Evolutionary conservation across 257 asterid genomes (phyloP).

Genomic region (Voacanga thouarsii): DNA sequence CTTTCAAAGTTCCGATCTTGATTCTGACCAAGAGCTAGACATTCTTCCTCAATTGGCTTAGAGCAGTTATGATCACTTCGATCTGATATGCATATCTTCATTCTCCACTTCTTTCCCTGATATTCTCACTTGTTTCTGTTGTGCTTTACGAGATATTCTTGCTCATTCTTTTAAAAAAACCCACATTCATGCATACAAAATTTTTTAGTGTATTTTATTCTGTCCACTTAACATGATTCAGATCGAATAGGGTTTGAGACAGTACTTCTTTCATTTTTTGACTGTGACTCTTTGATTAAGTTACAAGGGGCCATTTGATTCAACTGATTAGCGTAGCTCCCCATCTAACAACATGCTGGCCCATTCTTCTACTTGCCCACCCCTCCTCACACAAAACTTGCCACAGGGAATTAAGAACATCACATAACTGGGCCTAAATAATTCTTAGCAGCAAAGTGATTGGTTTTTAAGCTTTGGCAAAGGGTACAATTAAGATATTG

Average conservation of each 20-base stretch:
- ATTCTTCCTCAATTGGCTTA: neutral
- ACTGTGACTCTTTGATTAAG: neutral
- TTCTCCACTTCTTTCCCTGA: neutral
- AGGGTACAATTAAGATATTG: neutral
- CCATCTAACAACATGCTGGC: neutral
- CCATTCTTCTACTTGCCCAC: neutral
- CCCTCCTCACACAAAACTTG: neutral
- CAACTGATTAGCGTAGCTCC: neutral
- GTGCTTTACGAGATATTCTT: neutral
- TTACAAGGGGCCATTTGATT: neutral
- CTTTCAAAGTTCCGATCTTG: neutral
- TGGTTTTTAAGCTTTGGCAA: neutral
- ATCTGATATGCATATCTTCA: neutral
- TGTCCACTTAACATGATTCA: neutral
- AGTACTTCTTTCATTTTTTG: neutral
- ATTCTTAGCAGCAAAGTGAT: neutral
- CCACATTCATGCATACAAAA: neutral
- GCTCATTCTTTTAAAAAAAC: neutral
- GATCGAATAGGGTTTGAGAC: neutral
- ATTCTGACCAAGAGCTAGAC: conserved; percentile 7
- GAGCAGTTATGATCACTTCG: neutral
- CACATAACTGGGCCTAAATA: neutral
- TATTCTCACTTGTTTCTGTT: neutral
- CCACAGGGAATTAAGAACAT: too few relatives aligned
- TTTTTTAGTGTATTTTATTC: neutral